Evolutionary conservation across 75 land plant species (phyloP).

Genomic region (Pinus albicaulis): DNA sequence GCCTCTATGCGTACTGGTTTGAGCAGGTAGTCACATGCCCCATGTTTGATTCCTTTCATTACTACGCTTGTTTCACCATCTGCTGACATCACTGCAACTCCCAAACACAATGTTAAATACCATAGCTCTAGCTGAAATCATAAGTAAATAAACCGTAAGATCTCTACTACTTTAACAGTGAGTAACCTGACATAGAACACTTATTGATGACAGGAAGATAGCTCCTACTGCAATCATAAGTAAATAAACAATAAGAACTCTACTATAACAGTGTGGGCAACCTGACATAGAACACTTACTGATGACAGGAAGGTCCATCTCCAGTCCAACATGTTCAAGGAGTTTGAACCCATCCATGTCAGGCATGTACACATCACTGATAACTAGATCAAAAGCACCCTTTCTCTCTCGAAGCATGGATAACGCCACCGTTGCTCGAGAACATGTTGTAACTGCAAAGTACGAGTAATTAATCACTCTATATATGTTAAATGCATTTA

Average conservation of each 20-base stretch:
- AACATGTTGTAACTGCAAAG: constrained; percentile 28
- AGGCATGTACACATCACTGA: constrained; percentile 43
- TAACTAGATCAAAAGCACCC: constrained; percentile 31
- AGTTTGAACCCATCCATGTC: constrained; percentile 57
- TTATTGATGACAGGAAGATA: constrained; percentile 45
- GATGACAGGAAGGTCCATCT: constrained; percentile 48
- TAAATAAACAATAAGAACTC: too few relatives aligned
- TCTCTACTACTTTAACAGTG: not conserved
- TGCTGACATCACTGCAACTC: constrained; percentile 86
- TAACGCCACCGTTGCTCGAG: constrained; percentile 20
- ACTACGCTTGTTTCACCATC: constrained; percentile 78
- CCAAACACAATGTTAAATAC: constrained; percentile 3
- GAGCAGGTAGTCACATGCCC: constrained; percentile 89
- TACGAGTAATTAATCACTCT: not conserved
- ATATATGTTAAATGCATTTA: not conserved
- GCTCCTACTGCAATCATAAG: too few relatives aligned
- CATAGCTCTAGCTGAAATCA: not conserved
- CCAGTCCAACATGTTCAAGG: constrained; percentile 25
- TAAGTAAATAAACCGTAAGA: constrained; percentile 1
- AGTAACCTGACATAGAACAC: constrained; percentile 4
- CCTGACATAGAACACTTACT: constrained; percentile 26
- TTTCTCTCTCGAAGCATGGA: constrained; percentile 24
- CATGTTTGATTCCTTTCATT: constrained; percentile 89
- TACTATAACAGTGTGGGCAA: not conserved
- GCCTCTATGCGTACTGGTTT: constrained; percentile 90